A percentile compares a stretch with the other conserved stretches of the same genome.
These are phyloP conservation scores for Aspergillus sp. DNA, from an alignment of 2,329 filamentous ascomycete genomes.

Conservation along the genomic window DNA sequence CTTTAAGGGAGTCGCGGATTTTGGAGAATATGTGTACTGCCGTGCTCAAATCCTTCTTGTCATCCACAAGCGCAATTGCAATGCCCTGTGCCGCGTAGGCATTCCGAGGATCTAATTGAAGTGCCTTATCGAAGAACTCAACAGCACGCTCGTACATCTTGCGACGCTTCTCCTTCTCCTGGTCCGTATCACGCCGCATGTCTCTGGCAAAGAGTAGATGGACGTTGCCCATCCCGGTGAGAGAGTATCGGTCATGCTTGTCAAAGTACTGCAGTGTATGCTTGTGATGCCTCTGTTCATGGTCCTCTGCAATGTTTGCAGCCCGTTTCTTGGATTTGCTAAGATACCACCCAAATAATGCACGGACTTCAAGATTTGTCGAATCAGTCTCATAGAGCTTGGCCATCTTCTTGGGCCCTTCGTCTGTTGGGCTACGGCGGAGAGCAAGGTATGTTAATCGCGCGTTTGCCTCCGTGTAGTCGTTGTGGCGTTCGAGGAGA, in stretches of 20 bases:
- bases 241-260: slow-evolving; percentile 96
- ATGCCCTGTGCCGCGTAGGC: slow-evolving; percentile 95
- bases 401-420: slow-evolving; percentile 80
- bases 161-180: slow-evolving; percentile 86
- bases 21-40: slow-evolving; percentile 88
- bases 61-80: slow-evolving; percentile 89
- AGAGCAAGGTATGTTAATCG: slow-evolving; percentile 88
- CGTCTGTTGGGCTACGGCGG: slow-evolving; percentile 75
- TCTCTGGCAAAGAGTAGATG: slow-evolving; percentile 84
- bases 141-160: slow-evolving; percentile 87
- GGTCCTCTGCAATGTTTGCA: slow-evolving; percentile 79
- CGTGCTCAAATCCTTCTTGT: slow-evolving; percentile 82
- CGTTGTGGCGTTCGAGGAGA: slow-evolving; percentile 76
- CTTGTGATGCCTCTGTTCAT: slow-evolving; percentile 92
- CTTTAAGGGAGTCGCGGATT: slow-evolving; percentile 84
- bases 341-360: slow-evolving; percentile 93
- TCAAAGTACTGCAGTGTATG: slow-evolving; percentile 91
- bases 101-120: slow-evolving; percentile 92
- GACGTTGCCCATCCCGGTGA: slow-evolving; percentile 97
- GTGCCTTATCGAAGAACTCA: slow-evolving; percentile 96
- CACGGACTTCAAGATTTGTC: slow-evolving; percentile 84
- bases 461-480: slow-evolving; percentile 89
- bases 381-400: slow-evolving; percentile 83
- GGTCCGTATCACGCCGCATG: slow-evolving; percentile 87
- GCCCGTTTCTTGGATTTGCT: slow-evolving; percentile 84